Evolutionary conservation across 2,329 filamentous ascomycete genomes (phyloP), one percentile per base, ranked within the genome.

Genomic region (Neopestalotiopsis clavispora): DNA sequence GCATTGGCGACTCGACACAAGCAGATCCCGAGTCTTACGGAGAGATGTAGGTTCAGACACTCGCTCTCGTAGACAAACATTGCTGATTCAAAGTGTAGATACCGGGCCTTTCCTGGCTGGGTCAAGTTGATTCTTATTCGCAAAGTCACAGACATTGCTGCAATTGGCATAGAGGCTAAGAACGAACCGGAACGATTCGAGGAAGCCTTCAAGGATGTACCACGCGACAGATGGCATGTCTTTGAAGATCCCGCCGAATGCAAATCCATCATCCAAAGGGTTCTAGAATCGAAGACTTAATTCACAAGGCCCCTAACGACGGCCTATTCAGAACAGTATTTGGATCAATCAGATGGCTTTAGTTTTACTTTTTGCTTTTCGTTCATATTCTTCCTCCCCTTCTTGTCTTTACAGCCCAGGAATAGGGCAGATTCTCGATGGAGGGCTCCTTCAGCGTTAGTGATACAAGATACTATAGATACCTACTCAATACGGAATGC

Each of bases 21-120:
- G 92, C 89, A 32, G 95, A 98, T 74, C 95, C 95, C 0, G 95
- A 98, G 78, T 89, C 93, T 0, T 98, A 98, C 76, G 95, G 91
- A 34, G 91, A 95, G 73, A 90, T 94, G 80, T 94, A 86, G 79
- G 63, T 32, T 20, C n/a, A 9, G 13, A 28, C 38, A 28, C 17
- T 23, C 20, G 23, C 17, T 14, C n/a, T 2, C 20, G 20, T 13
- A 3, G 14, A 3, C 1, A 32, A 13, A 7, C 14, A 30, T 42
- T 10, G 34, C 40, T 45, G 38, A 49, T 61, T 52, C 6, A 69
- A 67, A 71, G 38, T 69, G 34, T 38, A 89, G 87, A 12, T 91
- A 88, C 74, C 86, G 90, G 66, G 85, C 86, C 63, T 88, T 90
- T 71, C 90, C 91, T 0, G 89, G 87, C 6, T 98, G 94, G 94